Evolutionary conservation across 2,329 filamentous ascomycete genomes (phyloP).

Genomic region (Aureobasidium mangrovei): DNA sequence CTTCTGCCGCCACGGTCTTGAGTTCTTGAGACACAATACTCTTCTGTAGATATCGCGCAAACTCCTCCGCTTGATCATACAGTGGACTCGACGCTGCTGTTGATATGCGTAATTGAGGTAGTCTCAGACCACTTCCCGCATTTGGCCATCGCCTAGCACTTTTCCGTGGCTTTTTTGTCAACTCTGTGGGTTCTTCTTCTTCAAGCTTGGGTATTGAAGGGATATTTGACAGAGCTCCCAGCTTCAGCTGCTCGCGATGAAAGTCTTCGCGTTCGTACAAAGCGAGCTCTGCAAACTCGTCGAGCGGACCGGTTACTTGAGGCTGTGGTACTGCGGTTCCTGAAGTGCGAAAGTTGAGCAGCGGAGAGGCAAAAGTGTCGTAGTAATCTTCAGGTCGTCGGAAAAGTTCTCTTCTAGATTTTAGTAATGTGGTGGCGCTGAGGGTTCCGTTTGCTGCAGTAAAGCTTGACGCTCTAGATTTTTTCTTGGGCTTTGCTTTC

Average conservation of each 20-base stretch:
- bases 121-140: constrained; percentile 28
- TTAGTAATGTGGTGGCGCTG: constrained; percentile 22
- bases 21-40: constrained; percentile 29
- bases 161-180: constrained; percentile 17
- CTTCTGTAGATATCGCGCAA: constrained; percentile 32
- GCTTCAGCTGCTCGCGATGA: constrained; percentile 19
- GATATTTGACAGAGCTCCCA: constrained; percentile 18
- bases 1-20: constrained; percentile 13
- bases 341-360: constrained; percentile 43
- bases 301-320: constrained; percentile 18
- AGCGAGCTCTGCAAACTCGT: constrained; percentile 26
- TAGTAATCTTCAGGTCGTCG: constrained; percentile 35
- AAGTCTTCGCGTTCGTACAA: constrained; percentile 24
- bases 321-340: constrained; percentile 21
- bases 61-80: constrained; percentile 33
- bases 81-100: constrained; percentile 32
- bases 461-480: not conserved
- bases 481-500: not conserved
- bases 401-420: constrained; percentile 33
- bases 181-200: constrained; percentile 4
- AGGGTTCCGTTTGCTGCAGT: not conserved
- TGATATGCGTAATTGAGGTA: constrained; percentile 35
- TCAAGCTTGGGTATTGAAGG: not conserved
- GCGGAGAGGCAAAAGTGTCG: constrained; percentile 43
- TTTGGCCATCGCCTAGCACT: constrained; percentile 36